phyloP scores from a whole-genome alignment of 352 stramenopile genomes.

The Globisporangium echinulatum region DNA sequence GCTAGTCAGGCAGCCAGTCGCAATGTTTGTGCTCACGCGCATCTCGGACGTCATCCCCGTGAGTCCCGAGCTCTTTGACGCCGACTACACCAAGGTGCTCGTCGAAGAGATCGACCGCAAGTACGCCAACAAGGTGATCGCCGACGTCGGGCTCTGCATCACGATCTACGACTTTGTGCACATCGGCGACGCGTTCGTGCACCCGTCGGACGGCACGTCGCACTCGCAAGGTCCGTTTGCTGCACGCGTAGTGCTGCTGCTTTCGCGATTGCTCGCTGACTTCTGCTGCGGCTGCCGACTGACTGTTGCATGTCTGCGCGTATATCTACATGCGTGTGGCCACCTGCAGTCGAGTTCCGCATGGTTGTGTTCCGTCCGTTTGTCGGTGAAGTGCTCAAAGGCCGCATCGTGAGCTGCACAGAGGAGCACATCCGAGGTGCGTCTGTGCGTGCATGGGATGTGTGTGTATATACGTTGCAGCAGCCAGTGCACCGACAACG shows the following conservation, averaged over 20 bases:
- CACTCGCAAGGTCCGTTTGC: conserved; percentile 58
- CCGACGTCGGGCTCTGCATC: conserved; percentile 83
- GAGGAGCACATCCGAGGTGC: conserved; percentile 80
- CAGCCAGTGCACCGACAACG: neutral
- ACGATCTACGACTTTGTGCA: conserved; percentile 88
- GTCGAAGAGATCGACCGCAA: conserved; percentile 88
- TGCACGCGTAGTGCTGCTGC: neutral
- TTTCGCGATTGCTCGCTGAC: neutral
- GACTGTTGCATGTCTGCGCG: neutral
- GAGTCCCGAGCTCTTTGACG: conserved; percentile 69
- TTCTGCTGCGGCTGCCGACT: neutral
- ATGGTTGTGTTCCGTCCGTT: conserved; percentile 88
- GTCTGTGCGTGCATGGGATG: neutral
- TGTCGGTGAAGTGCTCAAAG: conserved; percentile 85
- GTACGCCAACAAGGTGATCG: conserved; percentile 88
- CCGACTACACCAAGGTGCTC: conserved; percentile 80
- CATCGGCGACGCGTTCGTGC: conserved; percentile 80
- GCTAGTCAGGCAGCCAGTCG: neutral
- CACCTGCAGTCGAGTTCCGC: conserved; percentile 69
- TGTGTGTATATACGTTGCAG: neutral
- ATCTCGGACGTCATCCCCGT: conserved; percentile 85
- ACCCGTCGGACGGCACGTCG: conserved; percentile 79
- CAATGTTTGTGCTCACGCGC: conserved; percentile 82
- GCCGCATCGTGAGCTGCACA: conserved; percentile 84
- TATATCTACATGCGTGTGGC: neutral